phyloP scores from a whole-genome alignment of 176 grass and related monocot genomes.

The Aegilops umbellulata region DNA sequence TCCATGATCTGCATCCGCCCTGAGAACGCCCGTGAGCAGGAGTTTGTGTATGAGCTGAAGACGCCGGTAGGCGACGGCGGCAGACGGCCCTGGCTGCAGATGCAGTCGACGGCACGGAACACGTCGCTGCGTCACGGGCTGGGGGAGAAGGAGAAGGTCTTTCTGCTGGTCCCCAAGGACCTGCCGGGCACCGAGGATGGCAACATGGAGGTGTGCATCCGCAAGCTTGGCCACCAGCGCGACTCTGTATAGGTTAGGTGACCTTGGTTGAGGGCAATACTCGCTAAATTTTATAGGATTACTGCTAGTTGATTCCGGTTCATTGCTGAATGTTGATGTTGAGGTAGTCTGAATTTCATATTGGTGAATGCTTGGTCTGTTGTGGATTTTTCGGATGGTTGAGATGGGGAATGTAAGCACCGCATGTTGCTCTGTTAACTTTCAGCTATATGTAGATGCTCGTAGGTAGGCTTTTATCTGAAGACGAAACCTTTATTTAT shows the following conservation, averaged over 20 bases:
- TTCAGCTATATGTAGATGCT: background rate
- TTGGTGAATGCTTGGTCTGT: background rate
- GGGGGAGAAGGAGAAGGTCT: conserved; percentile 4
- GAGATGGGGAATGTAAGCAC: background rate
- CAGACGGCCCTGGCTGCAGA: background rate
- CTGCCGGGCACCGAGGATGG: background rate
- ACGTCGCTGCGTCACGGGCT: background rate
- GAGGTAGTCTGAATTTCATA: background rate
- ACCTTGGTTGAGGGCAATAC: background rate
- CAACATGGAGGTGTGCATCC: background rate
- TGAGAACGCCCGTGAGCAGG: background rate
- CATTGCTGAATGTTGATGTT: background rate
- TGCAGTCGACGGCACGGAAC: background rate
- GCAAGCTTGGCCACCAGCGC: background rate
- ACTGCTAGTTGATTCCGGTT: background rate
- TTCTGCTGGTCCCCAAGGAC: background rate
- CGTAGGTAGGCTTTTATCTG: background rate
- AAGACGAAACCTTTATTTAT: background rate
- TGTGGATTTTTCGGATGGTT: background rate
- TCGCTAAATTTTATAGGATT: background rate
- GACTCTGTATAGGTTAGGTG: background rate
- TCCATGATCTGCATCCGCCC: conserved; percentile 6
- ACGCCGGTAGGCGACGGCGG: background rate
- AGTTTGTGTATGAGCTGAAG: background rate
- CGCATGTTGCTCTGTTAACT: background rate